Percentiles rank a stretch among this genome's conserved stretches.
These are phyloP conservation scores for Wickerhamomyces tratensis DNA, from an alignment of 805 yeast species.

Conservation along the genomic window DNA sequence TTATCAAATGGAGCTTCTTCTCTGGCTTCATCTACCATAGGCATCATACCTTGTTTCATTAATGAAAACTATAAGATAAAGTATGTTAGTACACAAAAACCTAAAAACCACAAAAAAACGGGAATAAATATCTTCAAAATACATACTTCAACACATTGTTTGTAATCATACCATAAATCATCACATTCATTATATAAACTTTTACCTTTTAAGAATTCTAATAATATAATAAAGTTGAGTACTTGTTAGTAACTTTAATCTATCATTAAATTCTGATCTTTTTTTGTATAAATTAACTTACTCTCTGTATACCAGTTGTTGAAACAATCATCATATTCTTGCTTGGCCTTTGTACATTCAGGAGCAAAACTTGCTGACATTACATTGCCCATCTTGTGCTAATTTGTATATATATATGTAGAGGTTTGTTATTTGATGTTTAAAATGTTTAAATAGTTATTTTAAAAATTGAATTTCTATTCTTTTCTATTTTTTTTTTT, in stretches of 20 bases:
- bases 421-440: no score
- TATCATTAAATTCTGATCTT: background rate
- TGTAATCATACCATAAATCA: conserved; percentile 80
- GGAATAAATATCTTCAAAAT: conserved; percentile 24
- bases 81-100: background rate
- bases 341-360: conserved; percentile 84
- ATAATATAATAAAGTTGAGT: background rate
- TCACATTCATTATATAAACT: conserved; percentile 77
- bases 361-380: conserved; percentile 93
- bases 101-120: background rate
- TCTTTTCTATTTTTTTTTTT: no score
- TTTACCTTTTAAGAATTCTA: conserved; percentile 46
- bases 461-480: no score
- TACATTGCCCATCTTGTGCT: conserved; percentile 42
- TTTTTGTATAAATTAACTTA: conserved; percentile 18
- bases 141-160: conserved; percentile 70
- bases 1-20: conserved; percentile 82
- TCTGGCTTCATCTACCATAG: conserved; percentile 81
- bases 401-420: no score
- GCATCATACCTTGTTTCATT: conserved; percentile 65
- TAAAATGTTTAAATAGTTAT: no score
- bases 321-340: conserved; percentile 86
- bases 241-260: background rate
- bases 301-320: conserved; percentile 92
- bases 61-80: conserved; percentile 31